Evolutionary conservation across 176 grass and related monocot species (phyloP).

Genomic region (Hordeum marinum): DNA sequence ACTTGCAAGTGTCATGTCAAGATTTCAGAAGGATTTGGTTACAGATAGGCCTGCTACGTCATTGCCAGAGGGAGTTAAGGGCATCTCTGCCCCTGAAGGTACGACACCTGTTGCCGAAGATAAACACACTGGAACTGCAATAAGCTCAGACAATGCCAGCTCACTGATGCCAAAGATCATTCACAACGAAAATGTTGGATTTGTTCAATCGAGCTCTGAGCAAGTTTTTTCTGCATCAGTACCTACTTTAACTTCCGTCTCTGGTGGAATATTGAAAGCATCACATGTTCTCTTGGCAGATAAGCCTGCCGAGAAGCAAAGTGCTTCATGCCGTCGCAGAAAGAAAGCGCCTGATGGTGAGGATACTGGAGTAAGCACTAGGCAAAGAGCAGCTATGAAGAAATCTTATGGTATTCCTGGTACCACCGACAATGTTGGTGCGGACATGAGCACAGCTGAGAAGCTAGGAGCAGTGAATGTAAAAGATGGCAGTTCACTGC

Average conservation of each 20-base stretch:
- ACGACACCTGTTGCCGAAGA: conserved; percentile 31
- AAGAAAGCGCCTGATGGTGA: conserved; percentile 39
- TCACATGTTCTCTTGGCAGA: conserved; percentile 32
- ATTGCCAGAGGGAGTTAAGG: conserved; percentile 38
- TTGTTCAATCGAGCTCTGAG: conserved; percentile 29
- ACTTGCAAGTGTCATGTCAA: conserved; percentile 15
- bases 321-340: conserved; percentile 41
- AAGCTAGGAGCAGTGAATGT: conserved; percentile 22
- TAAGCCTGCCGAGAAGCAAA: conserved; percentile 40
- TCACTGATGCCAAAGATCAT: conserved; percentile 30
- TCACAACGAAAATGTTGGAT: conserved; percentile 34
- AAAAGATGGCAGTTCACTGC: conserved; percentile 33
- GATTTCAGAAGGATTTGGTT: conserved; percentile 34
- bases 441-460: conserved; percentile 25
- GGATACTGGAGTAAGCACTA: conserved; percentile 43
- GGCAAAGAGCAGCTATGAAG: conserved; percentile 49
- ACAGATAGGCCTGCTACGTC: conserved; percentile 32
- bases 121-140: conserved; percentile 24
- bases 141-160: conserved; percentile 19
- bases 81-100: conserved; percentile 19
- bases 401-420: conserved; percentile 19
- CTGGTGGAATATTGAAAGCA: conserved; percentile 44
- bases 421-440: conserved; percentile 10
- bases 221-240: conserved; percentile 23
- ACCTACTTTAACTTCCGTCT: conserved; percentile 35